phyloP scores from a whole-genome alignment of 1,284 basidiomycete species.

The Trichosporon sp. region DNA sequence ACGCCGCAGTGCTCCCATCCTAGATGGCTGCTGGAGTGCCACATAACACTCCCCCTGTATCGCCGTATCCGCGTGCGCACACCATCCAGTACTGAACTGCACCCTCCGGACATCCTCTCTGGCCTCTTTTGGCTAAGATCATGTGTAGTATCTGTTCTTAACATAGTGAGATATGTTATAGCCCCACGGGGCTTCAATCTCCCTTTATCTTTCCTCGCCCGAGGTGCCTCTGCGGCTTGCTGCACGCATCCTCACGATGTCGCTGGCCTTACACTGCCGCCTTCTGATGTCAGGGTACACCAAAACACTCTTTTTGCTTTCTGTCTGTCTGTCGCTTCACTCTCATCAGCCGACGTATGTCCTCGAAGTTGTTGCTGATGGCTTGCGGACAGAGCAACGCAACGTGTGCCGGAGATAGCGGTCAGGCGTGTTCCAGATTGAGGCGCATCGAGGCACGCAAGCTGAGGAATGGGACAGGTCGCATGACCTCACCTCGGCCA shows the following conservation, averaged over 20 bases:
- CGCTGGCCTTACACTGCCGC: constrained; percentile 37
- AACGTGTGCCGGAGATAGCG: too few relatives aligned
- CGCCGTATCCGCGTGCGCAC: constrained; percentile 1
- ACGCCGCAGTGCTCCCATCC: too few relatives aligned
- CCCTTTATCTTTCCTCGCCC: constrained; percentile 45
- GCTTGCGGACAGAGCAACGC: too few relatives aligned
- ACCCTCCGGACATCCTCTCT: constrained; percentile 48
- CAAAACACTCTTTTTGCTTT: constrained; percentile 15
- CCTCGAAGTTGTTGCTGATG: too few relatives aligned
- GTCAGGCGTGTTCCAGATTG: background rate
- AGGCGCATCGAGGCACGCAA: background rate
- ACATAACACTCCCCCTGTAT: background rate
- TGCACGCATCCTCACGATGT: constrained; percentile 33
- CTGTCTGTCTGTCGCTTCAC: too few relatives aligned
- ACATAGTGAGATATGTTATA: constrained; percentile 51
- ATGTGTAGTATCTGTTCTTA: constrained; percentile 59
- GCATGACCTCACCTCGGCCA: background rate
- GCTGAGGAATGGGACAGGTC: background rate
- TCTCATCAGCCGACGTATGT: too few relatives aligned
- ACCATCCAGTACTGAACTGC: background rate
- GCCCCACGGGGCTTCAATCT: constrained; percentile 48
- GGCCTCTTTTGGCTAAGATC: constrained; percentile 58
- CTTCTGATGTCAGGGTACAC: constrained; percentile 37
- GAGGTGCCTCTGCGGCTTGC: constrained; percentile 36
- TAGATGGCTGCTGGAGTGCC: background rate